Percentiles rank a stretch among this genome's conserved stretches.
These are phyloP conservation scores for Globomyces pollinis-pini DNA, from an alignment of 192 early-diverging fungal genomes.

Conservation along the genomic window DNA sequence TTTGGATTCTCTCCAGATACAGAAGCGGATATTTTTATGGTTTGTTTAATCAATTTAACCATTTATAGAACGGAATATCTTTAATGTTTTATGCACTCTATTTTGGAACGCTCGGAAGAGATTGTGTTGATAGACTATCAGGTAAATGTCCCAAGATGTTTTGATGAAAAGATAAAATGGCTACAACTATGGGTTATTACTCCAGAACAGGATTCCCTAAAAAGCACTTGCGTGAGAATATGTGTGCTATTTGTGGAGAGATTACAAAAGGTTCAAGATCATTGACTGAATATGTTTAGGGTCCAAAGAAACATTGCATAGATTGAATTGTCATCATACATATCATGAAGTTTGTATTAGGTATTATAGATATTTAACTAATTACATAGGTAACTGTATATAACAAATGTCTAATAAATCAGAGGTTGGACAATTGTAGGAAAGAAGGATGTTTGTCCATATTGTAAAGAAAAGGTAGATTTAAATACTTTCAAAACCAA, in stretches of 20 bases:
- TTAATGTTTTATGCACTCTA: slow-evolving; percentile 47
- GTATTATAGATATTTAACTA: too few species aligned
- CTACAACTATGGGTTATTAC: slow-evolving; percentile 38
- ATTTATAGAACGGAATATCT: slow-evolving; percentile 34
- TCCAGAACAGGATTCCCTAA: slow-evolving; percentile 33
- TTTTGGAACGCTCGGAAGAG: slow-evolving; percentile 41
- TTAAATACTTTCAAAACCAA: slow-evolving; percentile 35
- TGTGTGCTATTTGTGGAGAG: slow-evolving; percentile 49
- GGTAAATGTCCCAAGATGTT: too few species aligned
- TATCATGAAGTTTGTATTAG: slow-evolving; percentile 33
- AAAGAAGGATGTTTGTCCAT: slow-evolving; percentile 47
- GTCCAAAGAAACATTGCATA: slow-evolving; percentile 12
- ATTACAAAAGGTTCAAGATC: slow-evolving; percentile 17
- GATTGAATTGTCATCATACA: slow-evolving; percentile 29
- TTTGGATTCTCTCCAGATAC: slow-evolving; percentile 25
- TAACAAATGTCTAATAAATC: neutral
- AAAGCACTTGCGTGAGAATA: slow-evolving; percentile 37
- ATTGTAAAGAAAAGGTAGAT: slow-evolving; percentile 52
- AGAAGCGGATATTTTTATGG: slow-evolving; percentile 35
- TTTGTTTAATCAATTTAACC: too few species aligned
- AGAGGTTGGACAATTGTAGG: slow-evolving; percentile 46
- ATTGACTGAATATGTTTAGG: too few species aligned
- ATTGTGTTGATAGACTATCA: slow-evolving; percentile 43
- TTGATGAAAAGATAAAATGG: slow-evolving; percentile 54
- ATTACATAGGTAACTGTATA: too few species aligned